phyloP scores from a whole-genome alignment of 2,329 filamentous ascomycete species.

The Trichophyton schoenleinii region DNA sequence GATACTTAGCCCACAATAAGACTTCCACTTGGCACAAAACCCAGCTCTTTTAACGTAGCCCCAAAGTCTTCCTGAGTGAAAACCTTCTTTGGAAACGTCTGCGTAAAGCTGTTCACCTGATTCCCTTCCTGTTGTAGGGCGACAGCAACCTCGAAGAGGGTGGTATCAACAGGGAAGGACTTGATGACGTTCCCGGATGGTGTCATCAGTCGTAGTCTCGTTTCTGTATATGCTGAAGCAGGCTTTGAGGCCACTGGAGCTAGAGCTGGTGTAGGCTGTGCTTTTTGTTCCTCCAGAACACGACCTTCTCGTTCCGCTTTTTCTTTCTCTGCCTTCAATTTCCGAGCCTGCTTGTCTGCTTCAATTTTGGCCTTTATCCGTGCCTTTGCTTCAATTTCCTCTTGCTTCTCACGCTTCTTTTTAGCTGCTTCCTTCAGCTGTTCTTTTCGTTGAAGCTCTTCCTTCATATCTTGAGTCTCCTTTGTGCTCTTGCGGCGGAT shows the following conservation, averaged over 20 bases:
- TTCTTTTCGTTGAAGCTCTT: conserved; percentile 76
- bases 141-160: conserved; percentile 81
- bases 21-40: conserved; percentile 79
- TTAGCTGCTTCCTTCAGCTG: conserved; percentile 79
- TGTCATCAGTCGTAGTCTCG: conserved; percentile 70
- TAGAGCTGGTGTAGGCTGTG: conserved; percentile 32
- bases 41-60: conserved; percentile 84
- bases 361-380: conserved; percentile 88
- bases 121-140: conserved; percentile 58
- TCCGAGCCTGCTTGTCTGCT: conserved; percentile 81
- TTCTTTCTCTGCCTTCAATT: conserved; percentile 69
- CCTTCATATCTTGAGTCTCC: conserved; percentile 78
- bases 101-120: conserved; percentile 62
- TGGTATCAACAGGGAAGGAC: conserved; percentile 78
- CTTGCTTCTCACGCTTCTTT: conserved; percentile 78
- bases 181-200: conserved; percentile 66
- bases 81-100: conserved; percentile 76
- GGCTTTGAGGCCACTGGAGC: conserved; percentile 45
- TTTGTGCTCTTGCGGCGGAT: conserved; percentile 78
- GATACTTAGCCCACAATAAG: conserved; percentile 51
- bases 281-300: conserved; percentile 36
- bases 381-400: conserved; percentile 74
- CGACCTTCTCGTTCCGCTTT: conserved; percentile 79
- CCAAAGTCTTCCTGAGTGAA: conserved; percentile 68
- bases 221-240: conserved; percentile 62